A percentile compares a stretch with the other conserved stretches of the same genome.
These are phyloP conservation scores for Yamadazyma kitorensis DNA, from an alignment of 805 yeast species.

Conservation along the genomic window DNA sequence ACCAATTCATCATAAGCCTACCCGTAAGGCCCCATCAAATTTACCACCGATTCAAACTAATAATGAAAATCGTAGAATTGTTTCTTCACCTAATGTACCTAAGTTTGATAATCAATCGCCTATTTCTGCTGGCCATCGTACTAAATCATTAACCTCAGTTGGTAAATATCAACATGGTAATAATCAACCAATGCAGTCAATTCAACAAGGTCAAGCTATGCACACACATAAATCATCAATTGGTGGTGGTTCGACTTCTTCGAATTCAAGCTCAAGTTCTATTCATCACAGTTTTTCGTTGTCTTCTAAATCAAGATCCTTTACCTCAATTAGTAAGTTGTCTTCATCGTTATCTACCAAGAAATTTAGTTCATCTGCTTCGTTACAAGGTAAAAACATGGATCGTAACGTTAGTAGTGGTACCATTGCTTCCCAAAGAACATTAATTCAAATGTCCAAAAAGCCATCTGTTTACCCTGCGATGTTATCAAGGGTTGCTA, in stretches of 20 bases:
- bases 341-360: slow-evolving; percentile 42
- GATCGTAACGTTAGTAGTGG: slow-evolving; percentile 30
- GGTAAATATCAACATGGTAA: slow-evolving; percentile 13
- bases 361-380: slow-evolving; percentile 33
- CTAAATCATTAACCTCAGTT: slow-evolving; percentile 29
- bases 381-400: slow-evolving; percentile 22
- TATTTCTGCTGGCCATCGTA: too few species aligned
- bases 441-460: slow-evolving; percentile 38
- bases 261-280: slow-evolving; percentile 13
- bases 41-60: slow-evolving; percentile 8
- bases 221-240: slow-evolving; percentile 13
- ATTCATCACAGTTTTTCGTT: slow-evolving; percentile 35
- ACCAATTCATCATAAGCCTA: neutral
- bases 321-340: slow-evolving; percentile 39
- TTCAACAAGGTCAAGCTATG: slow-evolving; percentile 13
- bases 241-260: slow-evolving; percentile 10
- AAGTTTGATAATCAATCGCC: too few species aligned
- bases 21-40: neutral
- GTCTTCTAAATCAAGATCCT: slow-evolving; percentile 39
- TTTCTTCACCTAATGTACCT: slow-evolving; percentile 13
- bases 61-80: slow-evolving; percentile 19
- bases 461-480: slow-evolving; percentile 89
- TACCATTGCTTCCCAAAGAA: slow-evolving; percentile 34
- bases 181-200: slow-evolving; percentile 8
- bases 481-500: slow-evolving; percentile 78